Percentiles rank a stretch among this genome's conserved stretches.
These are phyloP conservation scores for Metschnikowia drakensbergensis DNA, from an alignment of 805 yeast genomes.

Conservation along the genomic window DNA sequence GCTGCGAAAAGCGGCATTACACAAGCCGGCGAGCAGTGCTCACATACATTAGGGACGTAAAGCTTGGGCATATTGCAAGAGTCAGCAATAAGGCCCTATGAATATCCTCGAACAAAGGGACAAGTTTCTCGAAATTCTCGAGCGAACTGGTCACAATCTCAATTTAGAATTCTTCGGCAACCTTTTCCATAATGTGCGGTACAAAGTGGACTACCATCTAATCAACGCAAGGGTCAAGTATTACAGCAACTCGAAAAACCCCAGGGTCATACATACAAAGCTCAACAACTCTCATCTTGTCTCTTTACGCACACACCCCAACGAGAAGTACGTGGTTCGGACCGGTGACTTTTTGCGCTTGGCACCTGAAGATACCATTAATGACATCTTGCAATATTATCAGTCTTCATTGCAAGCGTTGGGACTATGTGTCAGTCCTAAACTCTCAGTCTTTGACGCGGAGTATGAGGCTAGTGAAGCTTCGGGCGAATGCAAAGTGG, in stretches of 20 bases:
- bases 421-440: neutral
- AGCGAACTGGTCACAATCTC: slow-evolving; percentile 11
- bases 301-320: slow-evolving; percentile 37
- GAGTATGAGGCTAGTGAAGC: neutral
- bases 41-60: neutral
- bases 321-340: slow-evolving; percentile 27
- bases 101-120: slow-evolving; percentile 9
- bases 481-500: neutral
- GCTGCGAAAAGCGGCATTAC: slow-evolving; percentile 8
- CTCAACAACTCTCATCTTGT: slow-evolving; percentile 31
- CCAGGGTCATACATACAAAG: slow-evolving; percentile 35
- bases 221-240: slow-evolving; percentile 35
- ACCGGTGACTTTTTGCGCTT: slow-evolving; percentile 32
- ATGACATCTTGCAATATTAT: slow-evolving; percentile 12
- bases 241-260: slow-evolving; percentile 36
- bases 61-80: neutral
- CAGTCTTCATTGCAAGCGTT: neutral
- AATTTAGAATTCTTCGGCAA: slow-evolving; percentile 11
- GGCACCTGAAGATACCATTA: slow-evolving; percentile 15
- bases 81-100: neutral
- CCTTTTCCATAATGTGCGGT: slow-evolving; percentile 26
- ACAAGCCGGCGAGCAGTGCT: slow-evolving; percentile 4
- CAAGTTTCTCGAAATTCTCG: slow-evolving; percentile 7
- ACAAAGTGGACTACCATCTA: slow-evolving; percentile 29
- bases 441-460: neutral